Evolutionary conservation across 257 asterid genomes (phyloP).

Genomic region (Knoxia roxburghii): DNA sequence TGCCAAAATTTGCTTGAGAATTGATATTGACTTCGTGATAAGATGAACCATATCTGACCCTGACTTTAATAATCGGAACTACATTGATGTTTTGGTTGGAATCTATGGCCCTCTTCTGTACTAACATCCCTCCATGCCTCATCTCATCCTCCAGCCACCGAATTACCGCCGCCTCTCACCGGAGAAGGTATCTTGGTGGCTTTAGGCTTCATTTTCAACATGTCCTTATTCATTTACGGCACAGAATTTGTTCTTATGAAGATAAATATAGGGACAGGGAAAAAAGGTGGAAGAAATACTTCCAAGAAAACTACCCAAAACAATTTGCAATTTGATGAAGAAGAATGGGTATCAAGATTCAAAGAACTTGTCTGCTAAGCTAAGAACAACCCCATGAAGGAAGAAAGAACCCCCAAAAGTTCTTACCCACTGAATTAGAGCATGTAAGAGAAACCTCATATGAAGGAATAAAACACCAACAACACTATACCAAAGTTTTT

Average conservation of each 20-base stretch:
- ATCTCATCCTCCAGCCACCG: constrained; percentile 48
- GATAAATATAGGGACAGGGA: constrained; percentile 10
- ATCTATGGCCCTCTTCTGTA: constrained; percentile 72
- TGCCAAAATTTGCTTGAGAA: constrained; percentile 87
- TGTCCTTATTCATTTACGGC: constrained; percentile 36
- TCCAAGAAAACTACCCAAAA: too few relatives aligned
- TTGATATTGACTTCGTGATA: constrained; percentile 55
- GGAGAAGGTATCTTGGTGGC: constrained; percentile 39
- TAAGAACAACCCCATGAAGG: constrained; percentile 60
- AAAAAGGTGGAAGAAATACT: too few relatives aligned
- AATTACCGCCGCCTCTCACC: constrained; percentile 24
- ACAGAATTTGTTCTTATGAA: constrained; percentile 3
- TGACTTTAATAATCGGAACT: constrained; percentile 53
- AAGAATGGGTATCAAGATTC: constrained; percentile 8
- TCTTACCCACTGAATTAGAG: constrained; percentile 52
- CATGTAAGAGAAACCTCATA: constrained; percentile 39
- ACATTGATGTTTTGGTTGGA: constrained; percentile 30
- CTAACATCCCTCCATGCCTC: constrained; percentile 92
- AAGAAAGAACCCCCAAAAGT: constrained; percentile 57
- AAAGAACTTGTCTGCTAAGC: constrained; percentile 71
- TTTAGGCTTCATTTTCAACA: constrained; percentile 52
- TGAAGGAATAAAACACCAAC: constrained; percentile 23
- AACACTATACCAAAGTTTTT: too few relatives aligned
- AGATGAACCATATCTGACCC: constrained; percentile 59
- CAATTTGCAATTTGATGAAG: too few relatives aligned